These are phyloP conservation scores for Selenicereus undatus DNA, from an alignment of 148 eudicot genomes.

Conservation along the genomic window DNA sequence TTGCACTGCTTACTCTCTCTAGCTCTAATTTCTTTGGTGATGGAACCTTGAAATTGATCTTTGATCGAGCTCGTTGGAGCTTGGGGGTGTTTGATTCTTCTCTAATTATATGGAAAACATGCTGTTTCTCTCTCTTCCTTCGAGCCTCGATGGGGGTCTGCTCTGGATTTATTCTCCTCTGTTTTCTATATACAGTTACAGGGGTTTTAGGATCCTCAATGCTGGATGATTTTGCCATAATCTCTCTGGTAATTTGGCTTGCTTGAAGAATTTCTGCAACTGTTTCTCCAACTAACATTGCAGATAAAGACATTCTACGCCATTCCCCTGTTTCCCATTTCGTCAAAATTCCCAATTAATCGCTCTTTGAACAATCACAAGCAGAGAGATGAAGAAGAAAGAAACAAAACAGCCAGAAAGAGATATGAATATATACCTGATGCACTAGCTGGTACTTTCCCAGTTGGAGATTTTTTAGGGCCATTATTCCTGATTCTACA, in stretches of 20 bases:
- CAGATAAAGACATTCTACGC: conserved; percentile 80
- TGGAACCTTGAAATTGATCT: conserved; percentile 71
- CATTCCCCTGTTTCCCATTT: conserved; percentile 54
- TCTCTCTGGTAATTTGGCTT: conserved; percentile 57
- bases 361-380: not conserved
- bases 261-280: conserved; percentile 74
- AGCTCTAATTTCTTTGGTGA: conserved; percentile 35
- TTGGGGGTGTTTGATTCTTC: conserved; percentile 38
- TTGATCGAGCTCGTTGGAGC: conserved; percentile 54
- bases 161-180: conserved; percentile 31
- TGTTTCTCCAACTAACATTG: conserved; percentile 88
- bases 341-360: not conserved
- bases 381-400: conserved; percentile 4
- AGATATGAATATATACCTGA: conserved; percentile 35
- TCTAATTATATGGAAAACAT: conserved; percentile 33
- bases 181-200: conserved; percentile 28
- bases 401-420: conserved; percentile 13
- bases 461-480: conserved; percentile 64
- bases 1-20: conserved; percentile 37
- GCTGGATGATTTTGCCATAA: conserved; percentile 26
- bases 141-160: conserved; percentile 53
- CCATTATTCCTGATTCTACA: conserved; percentile 50
- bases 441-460: conserved; percentile 48
- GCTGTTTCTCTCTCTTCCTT: conserved; percentile 70
- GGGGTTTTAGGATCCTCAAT: conserved; percentile 84